A percentile compares a stretch with the other conserved stretches of the same genome.
Conservation (phyloP, 2,329 filamentous ascomycete genomes). For the Xylaria sp. region DNA sequence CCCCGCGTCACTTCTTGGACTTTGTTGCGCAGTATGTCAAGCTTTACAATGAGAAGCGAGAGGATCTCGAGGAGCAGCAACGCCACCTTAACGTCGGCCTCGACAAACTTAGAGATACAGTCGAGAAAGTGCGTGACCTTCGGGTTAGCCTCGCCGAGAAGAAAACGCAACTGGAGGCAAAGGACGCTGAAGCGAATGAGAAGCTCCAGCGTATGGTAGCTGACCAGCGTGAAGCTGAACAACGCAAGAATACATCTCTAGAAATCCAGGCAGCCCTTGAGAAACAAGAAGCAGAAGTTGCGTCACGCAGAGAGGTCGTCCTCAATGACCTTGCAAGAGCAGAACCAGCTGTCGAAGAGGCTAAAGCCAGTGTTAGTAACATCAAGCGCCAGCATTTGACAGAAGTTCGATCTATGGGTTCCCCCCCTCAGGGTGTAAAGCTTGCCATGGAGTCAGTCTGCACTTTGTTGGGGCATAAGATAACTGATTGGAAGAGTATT, state of each 20-base stretch:
- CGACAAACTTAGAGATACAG: constrained; percentile 94
- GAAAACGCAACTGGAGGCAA: constrained; percentile 89
- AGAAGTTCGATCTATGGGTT: constrained; percentile 96
- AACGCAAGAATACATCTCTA: constrained; percentile 83
- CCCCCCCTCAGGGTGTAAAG: constrained; percentile 87
- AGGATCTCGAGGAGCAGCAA: constrained; percentile 98
- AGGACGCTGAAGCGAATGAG: constrained; percentile 94
- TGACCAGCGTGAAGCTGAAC: constrained; percentile 92
- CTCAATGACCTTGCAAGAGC: constrained; percentile 86
- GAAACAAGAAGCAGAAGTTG: constrained; percentile 87
- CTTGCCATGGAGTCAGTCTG: constrained; percentile 96
- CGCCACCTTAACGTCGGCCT: constrained; percentile 97
- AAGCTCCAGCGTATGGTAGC: constrained; percentile 97
- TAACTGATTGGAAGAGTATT: constrained; percentile 89
- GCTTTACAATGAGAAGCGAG: constrained; percentile 96
- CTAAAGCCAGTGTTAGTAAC: constrained; percentile 95
- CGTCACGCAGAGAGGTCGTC: constrained; percentile 81
- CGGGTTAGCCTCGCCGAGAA: constrained; percentile 91
- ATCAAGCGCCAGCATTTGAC: constrained; percentile 98
- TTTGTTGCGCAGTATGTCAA: constrained; percentile 98
- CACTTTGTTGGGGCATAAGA: constrained; percentile 88
- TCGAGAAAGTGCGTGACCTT: constrained; percentile 94
- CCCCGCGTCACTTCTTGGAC: constrained; percentile 94
- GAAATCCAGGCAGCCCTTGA: constrained; percentile 88
- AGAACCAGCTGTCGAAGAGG: constrained; percentile 90